Conservation (phyloP, 768 basidiomycete species). For the Tricholoma sp. region DNA sequence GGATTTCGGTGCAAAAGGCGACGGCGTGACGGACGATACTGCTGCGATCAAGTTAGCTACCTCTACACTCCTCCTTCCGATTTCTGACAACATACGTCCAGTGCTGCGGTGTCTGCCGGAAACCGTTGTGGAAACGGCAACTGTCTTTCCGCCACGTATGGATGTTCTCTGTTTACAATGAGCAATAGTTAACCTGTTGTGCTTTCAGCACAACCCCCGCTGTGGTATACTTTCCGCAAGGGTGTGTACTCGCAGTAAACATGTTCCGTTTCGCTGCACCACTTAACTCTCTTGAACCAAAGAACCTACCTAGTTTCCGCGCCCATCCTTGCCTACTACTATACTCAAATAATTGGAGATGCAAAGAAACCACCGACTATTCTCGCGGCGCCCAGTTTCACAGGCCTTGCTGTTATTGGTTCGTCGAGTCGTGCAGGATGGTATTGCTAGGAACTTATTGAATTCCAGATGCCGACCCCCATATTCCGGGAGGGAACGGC, state of each 20-base stretch:
- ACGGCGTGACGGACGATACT: constrained; percentile 73
- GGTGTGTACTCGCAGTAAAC: constrained; percentile 33
- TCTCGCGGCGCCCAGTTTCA: constrained; percentile 56
- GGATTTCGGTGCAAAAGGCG: constrained; percentile 42
- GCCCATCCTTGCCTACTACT: constrained; percentile 71
- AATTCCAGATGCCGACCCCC: constrained; percentile 65
- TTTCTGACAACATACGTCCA: constrained; percentile 18
- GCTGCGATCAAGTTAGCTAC: constrained; percentile 60
- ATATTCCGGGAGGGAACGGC: constrained; percentile 55
- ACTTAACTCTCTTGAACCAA: neutral
- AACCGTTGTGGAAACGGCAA: constrained; percentile 55
- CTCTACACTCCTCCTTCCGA: neutral
- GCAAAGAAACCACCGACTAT: constrained; percentile 63
- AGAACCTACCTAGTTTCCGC: constrained; percentile 69
- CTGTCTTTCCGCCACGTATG: constrained; percentile 58
- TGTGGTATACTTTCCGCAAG: constrained; percentile 68
- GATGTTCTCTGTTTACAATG: constrained; percentile 4
- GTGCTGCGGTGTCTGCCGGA: constrained; percentile 60
- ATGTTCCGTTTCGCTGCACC: neutral
- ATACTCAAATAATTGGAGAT: constrained; percentile 76
- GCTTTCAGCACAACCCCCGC: constrained; percentile 60
- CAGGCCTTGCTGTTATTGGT: constrained; percentile 76
- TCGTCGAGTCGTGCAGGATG: constrained; percentile 7
- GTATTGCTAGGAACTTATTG: neutral
- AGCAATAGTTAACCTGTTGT: constrained; percentile 1